A percentile compares a stretch with the other conserved stretches of the same genome.
phyloP scores from a whole-genome alignment of 2,329 filamentous ascomycete genomes.

The Alternaria ventricosa region DNA sequence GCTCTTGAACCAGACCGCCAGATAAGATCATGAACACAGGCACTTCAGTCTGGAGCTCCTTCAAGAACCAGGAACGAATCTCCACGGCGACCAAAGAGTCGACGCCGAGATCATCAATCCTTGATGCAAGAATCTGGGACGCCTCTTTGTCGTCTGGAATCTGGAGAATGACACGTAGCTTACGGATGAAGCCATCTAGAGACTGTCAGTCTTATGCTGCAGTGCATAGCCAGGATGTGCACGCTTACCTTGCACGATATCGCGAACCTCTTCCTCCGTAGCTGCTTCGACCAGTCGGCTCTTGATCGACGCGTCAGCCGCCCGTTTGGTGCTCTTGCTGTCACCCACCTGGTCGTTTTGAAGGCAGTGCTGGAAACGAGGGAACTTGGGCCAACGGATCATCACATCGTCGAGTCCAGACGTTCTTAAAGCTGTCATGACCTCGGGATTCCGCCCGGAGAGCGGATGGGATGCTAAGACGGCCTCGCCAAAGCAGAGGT shows the following conservation, averaged over 20 bases:
- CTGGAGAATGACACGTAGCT: neutral
- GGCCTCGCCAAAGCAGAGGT: slow-evolving; percentile 15
- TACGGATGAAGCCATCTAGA: neutral
- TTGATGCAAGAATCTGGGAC: neutral
- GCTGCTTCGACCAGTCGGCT: neutral
- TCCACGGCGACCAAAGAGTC: slow-evolving; percentile 52
- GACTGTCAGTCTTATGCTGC: neutral
- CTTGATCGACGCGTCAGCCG: neutral
- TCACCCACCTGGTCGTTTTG: neutral
- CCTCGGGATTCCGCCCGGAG: neutral
- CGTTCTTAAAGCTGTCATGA: neutral
- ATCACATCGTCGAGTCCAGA: neutral
- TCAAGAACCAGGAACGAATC: slow-evolving; percentile 58
- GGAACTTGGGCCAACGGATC: neutral
- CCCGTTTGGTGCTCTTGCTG: neutral
- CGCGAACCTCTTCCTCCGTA: neutral
- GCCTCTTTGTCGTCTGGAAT: neutral
- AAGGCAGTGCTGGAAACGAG: neutral
- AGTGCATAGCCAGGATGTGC: neutral
- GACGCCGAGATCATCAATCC: slow-evolving; percentile 39
- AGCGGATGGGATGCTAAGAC: slow-evolving; percentile 5
- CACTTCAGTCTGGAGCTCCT: slow-evolving; percentile 54
- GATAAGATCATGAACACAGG: slow-evolving; percentile 57
- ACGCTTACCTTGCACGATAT: neutral
- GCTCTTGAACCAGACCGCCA: slow-evolving; percentile 25